These are phyloP conservation scores for Paramecium sexaurelia DNA, from an alignment of 73 alveolate species.

Conservation along the genomic window DNA sequence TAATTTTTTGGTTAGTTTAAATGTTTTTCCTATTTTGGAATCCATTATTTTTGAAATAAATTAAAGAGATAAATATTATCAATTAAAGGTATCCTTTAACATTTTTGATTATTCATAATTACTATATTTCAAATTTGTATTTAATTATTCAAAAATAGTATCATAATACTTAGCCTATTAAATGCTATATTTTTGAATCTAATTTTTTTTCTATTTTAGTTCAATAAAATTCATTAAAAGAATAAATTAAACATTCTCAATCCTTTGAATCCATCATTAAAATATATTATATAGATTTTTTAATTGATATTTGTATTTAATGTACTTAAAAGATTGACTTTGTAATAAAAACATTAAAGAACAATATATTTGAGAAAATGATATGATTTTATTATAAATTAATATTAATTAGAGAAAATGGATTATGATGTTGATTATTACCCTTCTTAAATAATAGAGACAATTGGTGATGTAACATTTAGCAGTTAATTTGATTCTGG, in stretches of 20 bases:
- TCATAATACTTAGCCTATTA: no score
- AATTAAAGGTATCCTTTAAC: neutral
- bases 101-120: neutral
- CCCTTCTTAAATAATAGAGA: slow-evolving; percentile 57
- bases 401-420: neutral
- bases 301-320: no score
- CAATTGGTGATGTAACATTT: slow-evolving; percentile 48
- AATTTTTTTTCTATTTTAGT: no score
- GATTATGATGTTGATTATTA: neutral
- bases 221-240: no score
- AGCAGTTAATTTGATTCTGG: slow-evolving; percentile 64
- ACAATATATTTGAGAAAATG: neutral
- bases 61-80: neutral
- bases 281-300: neutral
- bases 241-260: no score
- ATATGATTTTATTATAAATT: neutral
- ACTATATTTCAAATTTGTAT: neutral
- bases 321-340: no score
- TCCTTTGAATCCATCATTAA: neutral
- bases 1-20: slow-evolving; percentile 71
- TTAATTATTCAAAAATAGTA: no score
- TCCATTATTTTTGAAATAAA: slow-evolving; percentile 37
- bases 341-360: no score
- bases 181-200: no score
- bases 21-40: slow-evolving; percentile 66